Evolutionary conservation across 768 basidiomycete species (phyloP).

Genomic region (Suillus plorans): DNA sequence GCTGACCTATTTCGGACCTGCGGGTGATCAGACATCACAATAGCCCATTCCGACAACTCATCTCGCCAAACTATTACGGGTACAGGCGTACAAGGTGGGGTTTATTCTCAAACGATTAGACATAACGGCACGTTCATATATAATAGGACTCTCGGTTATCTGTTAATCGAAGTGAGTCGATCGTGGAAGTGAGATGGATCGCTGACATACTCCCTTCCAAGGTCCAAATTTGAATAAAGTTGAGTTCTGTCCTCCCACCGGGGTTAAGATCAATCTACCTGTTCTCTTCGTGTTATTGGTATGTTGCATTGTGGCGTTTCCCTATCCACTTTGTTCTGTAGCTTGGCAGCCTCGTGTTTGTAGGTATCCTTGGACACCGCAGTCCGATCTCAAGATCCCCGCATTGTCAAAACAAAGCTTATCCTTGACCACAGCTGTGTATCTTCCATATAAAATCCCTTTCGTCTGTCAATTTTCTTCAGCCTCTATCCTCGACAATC

Average conservation of each 20-base stretch:
- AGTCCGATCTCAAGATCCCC: background rate
- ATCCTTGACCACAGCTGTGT: background rate
- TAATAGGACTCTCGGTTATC: conserved; percentile 4
- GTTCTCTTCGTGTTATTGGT: background rate
- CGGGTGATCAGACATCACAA: background rate
- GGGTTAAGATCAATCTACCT: background rate
- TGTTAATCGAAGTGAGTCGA: background rate
- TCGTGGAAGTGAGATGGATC: background rate
- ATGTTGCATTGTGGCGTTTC: background rate
- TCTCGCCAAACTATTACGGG: conserved; percentile 1
- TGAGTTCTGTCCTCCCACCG: conserved; percentile 1
- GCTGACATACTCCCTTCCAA: background rate
- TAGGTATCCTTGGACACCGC: conserved; percentile 7
- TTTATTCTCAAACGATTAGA: background rate
- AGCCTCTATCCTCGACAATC: background rate
- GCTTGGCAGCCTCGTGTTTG: conserved; percentile 1
- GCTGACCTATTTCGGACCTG: conserved; percentile 4
- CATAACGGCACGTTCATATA: conserved; percentile 1
- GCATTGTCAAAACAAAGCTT: background rate
- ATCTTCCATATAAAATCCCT: background rate
- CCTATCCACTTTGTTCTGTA: conserved; percentile 4
- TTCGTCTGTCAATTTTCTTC: background rate
- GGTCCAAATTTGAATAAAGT: conserved; percentile 1
- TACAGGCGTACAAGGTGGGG: background rate
- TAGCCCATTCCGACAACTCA: background rate